These are phyloP conservation scores for Climacium dendroides DNA, from an alignment of 225 moss, liverwort and hornwort species.

Conservation along the genomic window DNA sequence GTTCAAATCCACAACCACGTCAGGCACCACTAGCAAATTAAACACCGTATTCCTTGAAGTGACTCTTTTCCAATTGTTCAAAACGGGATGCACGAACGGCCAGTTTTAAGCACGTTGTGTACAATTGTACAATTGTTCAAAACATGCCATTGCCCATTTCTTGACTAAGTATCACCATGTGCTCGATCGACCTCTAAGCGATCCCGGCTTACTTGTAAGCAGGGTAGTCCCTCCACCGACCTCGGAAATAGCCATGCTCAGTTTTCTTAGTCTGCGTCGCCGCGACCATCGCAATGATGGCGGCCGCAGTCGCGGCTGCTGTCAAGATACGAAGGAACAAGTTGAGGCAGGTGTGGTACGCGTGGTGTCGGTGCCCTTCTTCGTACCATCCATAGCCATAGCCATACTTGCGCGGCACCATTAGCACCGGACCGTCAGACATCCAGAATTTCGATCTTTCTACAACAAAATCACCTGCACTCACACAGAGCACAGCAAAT, in stretches of 20 bases:
- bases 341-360: slow-evolving; percentile 16
- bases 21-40: too few species aligned
- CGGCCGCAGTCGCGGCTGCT: slow-evolving; percentile 8
- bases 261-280: background rate
- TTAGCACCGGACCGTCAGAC: slow-evolving; percentile 1
- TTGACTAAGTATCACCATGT: background rate
- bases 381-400: background rate
- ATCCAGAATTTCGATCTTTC: background rate
- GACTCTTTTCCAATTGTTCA: background rate
- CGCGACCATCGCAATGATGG: slow-evolving; percentile 15
- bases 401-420: slow-evolving; percentile 11
- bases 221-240: slow-evolving; percentile 22
- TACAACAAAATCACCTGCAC: background rate
- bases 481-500: background rate
- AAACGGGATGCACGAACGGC: background rate
- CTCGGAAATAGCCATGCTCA: background rate
- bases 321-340: slow-evolving; percentile 18
- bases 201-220: slow-evolving; percentile 19
- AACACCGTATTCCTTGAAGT: background rate
- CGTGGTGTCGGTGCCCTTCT: slow-evolving; percentile 2
- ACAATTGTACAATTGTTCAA: background rate
- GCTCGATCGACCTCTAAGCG: background rate
- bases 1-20: background rate
- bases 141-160: background rate
- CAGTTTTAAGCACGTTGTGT: background rate